Evolutionary conservation across 2,329 filamentous ascomycete genomes (phyloP).

Genomic region (Sporothrix mexicana): DNA sequence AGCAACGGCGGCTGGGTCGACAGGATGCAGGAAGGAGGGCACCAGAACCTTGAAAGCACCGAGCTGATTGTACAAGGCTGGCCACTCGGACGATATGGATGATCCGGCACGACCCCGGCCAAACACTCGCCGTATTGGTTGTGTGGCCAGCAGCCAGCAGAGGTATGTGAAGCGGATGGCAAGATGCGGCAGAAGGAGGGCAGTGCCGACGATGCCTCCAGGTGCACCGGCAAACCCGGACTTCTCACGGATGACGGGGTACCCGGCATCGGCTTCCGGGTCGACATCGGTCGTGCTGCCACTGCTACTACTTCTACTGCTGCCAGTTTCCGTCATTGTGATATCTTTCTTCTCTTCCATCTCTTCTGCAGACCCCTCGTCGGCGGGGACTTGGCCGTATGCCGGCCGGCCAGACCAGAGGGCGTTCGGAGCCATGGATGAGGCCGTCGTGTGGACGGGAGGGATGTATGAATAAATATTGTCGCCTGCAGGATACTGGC

Average conservation of each 20-base stretch:
- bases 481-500: not conserved
- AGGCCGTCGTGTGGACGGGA: not conserved
- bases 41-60: conserved; percentile 29
- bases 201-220: not conserved
- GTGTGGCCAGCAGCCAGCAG: conserved; percentile 10
- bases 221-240: not conserved
- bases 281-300: conserved; percentile 13
- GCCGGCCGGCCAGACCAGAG: not conserved
- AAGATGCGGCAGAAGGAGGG: conserved; percentile 10
- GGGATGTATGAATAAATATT: not conserved
- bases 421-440: not conserved
- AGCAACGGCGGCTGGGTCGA: not conserved
- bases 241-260: not conserved
- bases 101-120: not conserved
- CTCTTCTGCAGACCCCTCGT: not conserved
- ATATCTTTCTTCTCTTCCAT: not conserved
- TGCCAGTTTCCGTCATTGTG: not conserved
- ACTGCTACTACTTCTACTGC: not conserved
- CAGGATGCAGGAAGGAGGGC: conserved; percentile 32
- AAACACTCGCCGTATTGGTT: conserved; percentile 15
- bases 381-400: not conserved
- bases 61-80: conserved; percentile 9
- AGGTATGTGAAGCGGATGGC: conserved; percentile 23
- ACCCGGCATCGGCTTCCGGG: conserved; percentile 6
- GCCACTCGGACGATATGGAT: conserved; percentile 3